Evolutionary conservation across 2,329 filamentous ascomycete genomes (phyloP).

Genomic region (Aspergillus versicolor): DNA sequence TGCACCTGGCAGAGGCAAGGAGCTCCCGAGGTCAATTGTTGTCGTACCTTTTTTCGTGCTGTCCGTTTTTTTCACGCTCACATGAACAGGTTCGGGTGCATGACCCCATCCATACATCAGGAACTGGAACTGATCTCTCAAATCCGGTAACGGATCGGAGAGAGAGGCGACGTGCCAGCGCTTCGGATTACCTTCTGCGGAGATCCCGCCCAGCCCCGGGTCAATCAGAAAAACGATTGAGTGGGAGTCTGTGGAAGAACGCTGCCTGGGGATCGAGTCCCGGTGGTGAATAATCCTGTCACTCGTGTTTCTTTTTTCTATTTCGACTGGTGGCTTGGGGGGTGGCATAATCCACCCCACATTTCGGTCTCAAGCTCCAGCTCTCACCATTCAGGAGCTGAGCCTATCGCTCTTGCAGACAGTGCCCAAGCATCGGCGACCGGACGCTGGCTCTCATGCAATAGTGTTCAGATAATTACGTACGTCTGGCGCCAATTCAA

Average conservation of each 20-base stretch:
- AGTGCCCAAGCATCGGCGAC: too few relatives aligned
- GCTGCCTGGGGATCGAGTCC: background rate
- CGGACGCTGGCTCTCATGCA: too few relatives aligned
- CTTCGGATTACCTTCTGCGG: constrained; percentile 34
- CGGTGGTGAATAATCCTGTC: background rate
- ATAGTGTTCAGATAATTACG: background rate
- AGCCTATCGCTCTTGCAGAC: too few relatives aligned
- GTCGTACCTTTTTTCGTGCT: background rate
- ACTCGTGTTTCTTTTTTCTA: background rate
- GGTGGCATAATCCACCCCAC: background rate
- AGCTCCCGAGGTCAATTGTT: background rate
- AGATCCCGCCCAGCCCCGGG: constrained; percentile 22
- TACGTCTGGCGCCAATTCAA: background rate
- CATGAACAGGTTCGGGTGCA: constrained; percentile 27
- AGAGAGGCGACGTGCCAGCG: constrained; percentile 5
- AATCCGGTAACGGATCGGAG: constrained; percentile 13
- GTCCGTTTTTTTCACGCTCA: constrained; percentile 29
- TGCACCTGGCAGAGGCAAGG: background rate
- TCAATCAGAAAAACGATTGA: background rate
- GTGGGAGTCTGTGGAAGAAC: background rate
- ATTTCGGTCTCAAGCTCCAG: background rate
- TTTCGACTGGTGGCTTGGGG: background rate
- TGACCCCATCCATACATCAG: constrained; percentile 16
- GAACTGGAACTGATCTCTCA: constrained; percentile 12
- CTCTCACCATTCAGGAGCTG: too few relatives aligned